phyloP scores from a whole-genome alignment of 805 yeast species.

The Blastobotrys robertii region DNA sequence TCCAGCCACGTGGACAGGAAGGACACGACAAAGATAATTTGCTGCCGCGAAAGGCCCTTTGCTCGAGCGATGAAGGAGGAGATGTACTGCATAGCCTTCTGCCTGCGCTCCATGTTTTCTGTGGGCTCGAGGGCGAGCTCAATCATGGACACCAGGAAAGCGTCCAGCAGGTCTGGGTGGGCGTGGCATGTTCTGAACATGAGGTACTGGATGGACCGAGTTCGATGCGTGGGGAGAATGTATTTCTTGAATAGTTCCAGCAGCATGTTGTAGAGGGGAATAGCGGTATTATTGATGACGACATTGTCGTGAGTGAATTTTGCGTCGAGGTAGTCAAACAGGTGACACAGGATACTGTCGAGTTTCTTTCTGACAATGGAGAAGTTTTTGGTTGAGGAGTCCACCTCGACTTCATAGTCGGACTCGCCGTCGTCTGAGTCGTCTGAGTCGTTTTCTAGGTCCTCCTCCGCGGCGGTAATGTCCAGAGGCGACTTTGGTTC shows the following conservation, averaged over 20 bases:
- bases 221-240: conserved; percentile 83
- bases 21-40: conserved; percentile 72
- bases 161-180: conserved; percentile 74
- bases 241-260: conserved; percentile 71
- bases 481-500: conserved; percentile 10
- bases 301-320: conserved; percentile 31
- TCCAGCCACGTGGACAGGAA: conserved; percentile 78
- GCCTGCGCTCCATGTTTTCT: conserved; percentile 63
- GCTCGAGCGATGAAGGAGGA: conserved; percentile 89
- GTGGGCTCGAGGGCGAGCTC: conserved; percentile 69
- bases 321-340: conserved; percentile 42
- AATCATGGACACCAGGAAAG: conserved; percentile 69
- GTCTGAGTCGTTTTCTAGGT: conserved; percentile 24
- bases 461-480: conserved; percentile 18
- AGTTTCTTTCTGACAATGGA: conserved; percentile 50
- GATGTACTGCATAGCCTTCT: conserved; percentile 85
- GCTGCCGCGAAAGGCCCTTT: conserved; percentile 55
- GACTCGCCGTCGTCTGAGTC: conserved; percentile 28
- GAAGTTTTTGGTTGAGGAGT: conserved; percentile 23
- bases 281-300: conserved; percentile 31
- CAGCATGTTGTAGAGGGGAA: conserved; percentile 60
- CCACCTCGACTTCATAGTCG: conserved; percentile 27
- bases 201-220: conserved; percentile 78
- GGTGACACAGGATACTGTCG: conserved; percentile 53
- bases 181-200: conserved; percentile 74